phyloP scores from a whole-genome alignment of 768 basidiomycete genomes.

The Cystobasidium onofrii region DNA sequence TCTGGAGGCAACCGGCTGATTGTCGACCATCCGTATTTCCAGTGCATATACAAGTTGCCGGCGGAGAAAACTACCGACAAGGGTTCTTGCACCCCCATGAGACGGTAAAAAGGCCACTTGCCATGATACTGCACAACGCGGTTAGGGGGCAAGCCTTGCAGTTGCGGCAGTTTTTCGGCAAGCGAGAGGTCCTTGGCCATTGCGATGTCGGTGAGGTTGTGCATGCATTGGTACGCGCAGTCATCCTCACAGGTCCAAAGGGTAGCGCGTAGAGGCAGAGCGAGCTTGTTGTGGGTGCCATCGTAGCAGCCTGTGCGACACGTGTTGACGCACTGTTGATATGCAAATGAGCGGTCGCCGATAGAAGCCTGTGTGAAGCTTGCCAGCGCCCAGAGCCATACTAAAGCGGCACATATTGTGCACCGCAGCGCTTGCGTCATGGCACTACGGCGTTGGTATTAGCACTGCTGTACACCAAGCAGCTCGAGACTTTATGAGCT shows the following conservation, averaged over 20 bases:
- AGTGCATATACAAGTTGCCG: slow-evolving; percentile 72
- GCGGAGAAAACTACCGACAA: slow-evolving; percentile 82
- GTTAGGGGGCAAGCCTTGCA: slow-evolving; percentile 38
- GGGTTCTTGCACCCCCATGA: slow-evolving; percentile 86
- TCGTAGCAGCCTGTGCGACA: not conserved
- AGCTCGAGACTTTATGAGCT: no score
- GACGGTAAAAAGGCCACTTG: slow-evolving; percentile 93
- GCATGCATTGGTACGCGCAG: slow-evolving; percentile 86
- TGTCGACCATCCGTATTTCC: slow-evolving; percentile 54
- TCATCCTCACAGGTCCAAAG: slow-evolving; percentile 75
- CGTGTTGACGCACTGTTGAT: not conserved
- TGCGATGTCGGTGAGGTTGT: slow-evolving; percentile 51
- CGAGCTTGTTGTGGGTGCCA: not conserved
- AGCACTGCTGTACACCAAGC: no score
- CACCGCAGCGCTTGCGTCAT: no score
- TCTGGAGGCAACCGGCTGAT: slow-evolving; percentile 31
- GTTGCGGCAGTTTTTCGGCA: not conserved
- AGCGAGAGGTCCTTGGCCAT: slow-evolving; percentile 36
- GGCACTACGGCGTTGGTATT: no score
- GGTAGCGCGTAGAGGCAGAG: not conserved
- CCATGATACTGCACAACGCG: slow-evolving; percentile 73
- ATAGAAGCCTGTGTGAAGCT: not conserved
- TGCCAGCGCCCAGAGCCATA: not conserved
- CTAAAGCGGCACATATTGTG: not conserved
- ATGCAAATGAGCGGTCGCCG: not conserved